Evolutionary conservation across 352 stramenopile genomes (phyloP), one percentile per base, ranked within the genome.

Genomic region (Phytopythium ostracodes): DNA sequence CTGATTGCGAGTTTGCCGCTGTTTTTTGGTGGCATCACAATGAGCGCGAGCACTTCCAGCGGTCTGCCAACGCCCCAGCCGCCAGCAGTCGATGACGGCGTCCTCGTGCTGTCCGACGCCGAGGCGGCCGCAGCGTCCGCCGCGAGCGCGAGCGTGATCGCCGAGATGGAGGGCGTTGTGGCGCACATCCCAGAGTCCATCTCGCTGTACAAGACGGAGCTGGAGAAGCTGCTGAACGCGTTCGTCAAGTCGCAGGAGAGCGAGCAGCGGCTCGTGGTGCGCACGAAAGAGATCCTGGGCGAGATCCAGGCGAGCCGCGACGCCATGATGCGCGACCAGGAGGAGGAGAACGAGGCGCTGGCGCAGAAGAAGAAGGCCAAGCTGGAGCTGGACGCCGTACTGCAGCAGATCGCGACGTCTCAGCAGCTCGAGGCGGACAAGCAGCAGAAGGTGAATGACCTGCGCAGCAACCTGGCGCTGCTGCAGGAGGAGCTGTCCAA

Each of bases 231-330:
- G 55, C 63, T 94, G 18, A 76, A 72, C 11, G 79, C 76, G 46
- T 87, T 81, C 63, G 68, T 81, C 64, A 94, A 92, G 73, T 92
- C 82, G 0, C 84, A 94, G 53, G 84, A 94, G 65, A 94, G 82
- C 66, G 82, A 94, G 61, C 79, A 90, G 52, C 79, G 80, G 1
- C 68, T 94, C 35, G 31, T 90, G 12, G 67, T 82, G 29, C 82
- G 81, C 42, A 87, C 79, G 6, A 86, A 88, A 29, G 81, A 94
- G 60, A 89, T 94, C 42, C 54, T 90, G 43, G 70, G 64, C 15
- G 81, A 94, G 70, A 92, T 92, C 60, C 79, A 87, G 42, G 83
- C 72, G 20, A 92, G 77, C 56, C 82, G 91, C 56, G 81, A 90
- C 49, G 79, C 77, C 44, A 84, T 89, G 74, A 61, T 87, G 63